phyloP scores from a whole-genome alignment of 208 protist genomes.

The Willaertia magna region DNA sequence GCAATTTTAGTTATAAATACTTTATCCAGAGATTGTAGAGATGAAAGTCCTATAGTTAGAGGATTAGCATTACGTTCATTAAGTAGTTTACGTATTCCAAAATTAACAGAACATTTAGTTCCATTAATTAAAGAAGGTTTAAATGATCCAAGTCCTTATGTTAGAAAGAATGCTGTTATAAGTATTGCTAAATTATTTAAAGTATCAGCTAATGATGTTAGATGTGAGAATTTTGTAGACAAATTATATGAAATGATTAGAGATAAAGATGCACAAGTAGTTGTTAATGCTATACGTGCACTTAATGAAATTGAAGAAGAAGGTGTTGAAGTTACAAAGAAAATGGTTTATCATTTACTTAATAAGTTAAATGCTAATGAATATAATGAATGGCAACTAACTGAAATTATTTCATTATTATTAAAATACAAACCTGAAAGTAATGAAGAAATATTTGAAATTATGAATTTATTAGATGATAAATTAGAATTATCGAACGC shows the following conservation, averaged over 20 bases:
- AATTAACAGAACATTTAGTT: constrained; percentile 61
- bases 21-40: constrained; percentile 73
- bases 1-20: constrained; percentile 87
- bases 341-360: constrained; percentile 57
- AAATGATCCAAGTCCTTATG: constrained; percentile 68
- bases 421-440: constrained; percentile 42
- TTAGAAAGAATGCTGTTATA: constrained; percentile 77
- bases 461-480: constrained; percentile 80
- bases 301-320: constrained; percentile 53
- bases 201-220: constrained; percentile 41
- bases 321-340: constrained; percentile 39
- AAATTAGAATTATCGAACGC: constrained; percentile 62
- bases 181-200: constrained; percentile 59
- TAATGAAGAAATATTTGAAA: constrained; percentile 70
- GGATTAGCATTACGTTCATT: constrained; percentile 81
- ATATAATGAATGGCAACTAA: constrained; percentile 67
- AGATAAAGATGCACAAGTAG: constrained; percentile 68
- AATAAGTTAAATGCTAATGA: constrained; percentile 55
- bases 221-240: constrained; percentile 20
- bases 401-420: constrained; percentile 51
- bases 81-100: constrained; percentile 43
- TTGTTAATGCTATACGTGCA: constrained; percentile 50
- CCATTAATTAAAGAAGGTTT: constrained; percentile 52
- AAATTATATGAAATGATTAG: constrained; percentile 45
- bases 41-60: constrained; percentile 77